Base-by-base conservation (phyloP, 192 early-diverging fungal genomes). In the Spizellomyces punctatus region DNA sequence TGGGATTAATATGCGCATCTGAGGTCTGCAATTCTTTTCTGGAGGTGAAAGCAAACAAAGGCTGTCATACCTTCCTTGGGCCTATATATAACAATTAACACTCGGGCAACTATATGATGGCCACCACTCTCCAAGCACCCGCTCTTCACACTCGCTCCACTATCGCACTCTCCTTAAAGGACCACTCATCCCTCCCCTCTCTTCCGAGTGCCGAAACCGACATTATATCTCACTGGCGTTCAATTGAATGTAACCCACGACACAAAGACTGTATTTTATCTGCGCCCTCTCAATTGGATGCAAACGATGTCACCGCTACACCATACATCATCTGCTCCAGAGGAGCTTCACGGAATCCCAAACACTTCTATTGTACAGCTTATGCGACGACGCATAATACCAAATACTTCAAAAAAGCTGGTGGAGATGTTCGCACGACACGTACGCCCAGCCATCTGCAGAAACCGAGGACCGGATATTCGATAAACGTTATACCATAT, bases 401-500 rank as follows among this genome's bases (percentile, higher is more conserved):
- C 21, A 55, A 46, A n/a, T 16, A 58, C 43, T 56, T 43, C 56
- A 17, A 22, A 61, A 17, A 61, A 61, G 17, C 59, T 10, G 17
- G 4, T 61, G 14, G 59, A 10, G 59, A 2, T 22, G 12, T 61
- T 12, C 27, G 21, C 55, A 70, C 67, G 58, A 66, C 66, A 12
- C 27, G 21, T 46, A 70, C 67, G 58, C 74, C 66, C 6, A 69
- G 59, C 43, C 44, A 43, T 54, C 49, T 74, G 73, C 22, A 43
- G 56, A 83, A 80, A 63, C 69, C 74, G 46, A 6, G 82, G 48
- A 77, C 79, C 8, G 82, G 82, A 66, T 83, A 80, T 72, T 58
- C 79, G 58, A 78, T 78, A 50, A 83, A 83, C 61, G 69, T 81
- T 43, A 45, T 64, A 16, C 67, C 77, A 27, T 78, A 58, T 67